These are phyloP conservation scores for Arabidopsis suecica DNA, from an alignment of 345 rosid genomes.

Conservation along the genomic window DNA sequence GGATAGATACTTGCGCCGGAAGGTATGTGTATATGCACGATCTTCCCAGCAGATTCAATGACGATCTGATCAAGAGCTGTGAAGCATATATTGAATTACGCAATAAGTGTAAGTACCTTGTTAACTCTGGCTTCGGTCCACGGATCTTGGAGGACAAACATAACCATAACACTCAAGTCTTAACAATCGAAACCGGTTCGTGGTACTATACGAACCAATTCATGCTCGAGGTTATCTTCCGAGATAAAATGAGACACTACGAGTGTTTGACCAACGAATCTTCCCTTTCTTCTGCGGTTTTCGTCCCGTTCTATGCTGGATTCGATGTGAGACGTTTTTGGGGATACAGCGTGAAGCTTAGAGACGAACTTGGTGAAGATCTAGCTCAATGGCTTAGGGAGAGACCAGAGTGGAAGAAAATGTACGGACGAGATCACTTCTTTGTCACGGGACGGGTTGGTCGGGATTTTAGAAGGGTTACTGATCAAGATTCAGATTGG, in stretches of 20 bases:
- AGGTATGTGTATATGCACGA: conserved; percentile 50
- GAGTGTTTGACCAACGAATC: conserved; percentile 55
- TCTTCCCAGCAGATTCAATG: conserved; percentile 50
- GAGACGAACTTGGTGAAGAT: conserved; percentile 46
- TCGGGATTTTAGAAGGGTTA: conserved; percentile 44
- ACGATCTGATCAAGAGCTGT: conserved; percentile 48
- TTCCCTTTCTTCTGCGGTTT: conserved; percentile 48
- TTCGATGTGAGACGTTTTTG: conserved; percentile 53
- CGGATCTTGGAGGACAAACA: conserved; percentile 17
- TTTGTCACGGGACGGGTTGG: conserved; percentile 50
- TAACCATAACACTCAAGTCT: background rate
- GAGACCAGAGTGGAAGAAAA: conserved; percentile 51
- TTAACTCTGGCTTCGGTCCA: conserved; percentile 54
- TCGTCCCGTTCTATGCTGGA: conserved; percentile 54
- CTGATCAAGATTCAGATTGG: conserved; percentile 47
- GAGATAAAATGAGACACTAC: conserved; percentile 48
- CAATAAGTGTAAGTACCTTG: conserved; percentile 38
- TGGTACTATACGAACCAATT: conserved; percentile 52
- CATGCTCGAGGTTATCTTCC: conserved; percentile 51
- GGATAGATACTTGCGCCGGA: conserved; percentile 43
- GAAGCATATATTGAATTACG: conserved; percentile 25
- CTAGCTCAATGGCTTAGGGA: conserved; percentile 49
- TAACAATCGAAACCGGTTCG: conserved; percentile 28
- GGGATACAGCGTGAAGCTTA: conserved; percentile 40
- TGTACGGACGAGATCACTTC: conserved; percentile 54